A percentile compares a stretch with the other conserved stretches of the same genome.
These are phyloP conservation scores for Arthrinium phaeospermum DNA, from an alignment of 2,329 filamentous ascomycete genomes.

Conservation along the genomic window DNA sequence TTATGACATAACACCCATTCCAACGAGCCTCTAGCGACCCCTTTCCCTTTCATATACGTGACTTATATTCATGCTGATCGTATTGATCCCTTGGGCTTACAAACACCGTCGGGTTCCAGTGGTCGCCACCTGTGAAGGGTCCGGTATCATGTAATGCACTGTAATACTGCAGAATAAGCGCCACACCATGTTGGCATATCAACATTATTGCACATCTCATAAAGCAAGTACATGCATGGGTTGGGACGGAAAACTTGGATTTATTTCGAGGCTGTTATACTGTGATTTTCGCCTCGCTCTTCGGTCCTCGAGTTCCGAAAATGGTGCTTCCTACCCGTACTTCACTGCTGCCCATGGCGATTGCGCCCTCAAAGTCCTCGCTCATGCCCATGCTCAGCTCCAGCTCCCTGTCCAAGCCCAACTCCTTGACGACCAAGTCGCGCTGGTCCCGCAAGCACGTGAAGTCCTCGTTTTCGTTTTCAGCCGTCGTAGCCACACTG, in stretches of 20 bases:
- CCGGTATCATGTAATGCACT: too few relatives aligned
- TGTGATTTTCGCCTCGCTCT: slow-evolving; percentile 76
- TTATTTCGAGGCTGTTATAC: slow-evolving; percentile 38
- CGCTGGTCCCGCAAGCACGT: slow-evolving; percentile 69
- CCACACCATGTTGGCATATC: background rate
- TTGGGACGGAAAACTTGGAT: background rate
- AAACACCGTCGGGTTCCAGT: too few relatives aligned
- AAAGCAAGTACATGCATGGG: background rate
- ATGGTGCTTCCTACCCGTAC: slow-evolving; percentile 94
- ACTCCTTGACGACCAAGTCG: slow-evolving; percentile 69
- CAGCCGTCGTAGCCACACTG: slow-evolving; percentile 73
- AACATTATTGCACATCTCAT: background rate
- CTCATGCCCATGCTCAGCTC: slow-evolving; percentile 99
- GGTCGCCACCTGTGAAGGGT: too few relatives aligned
- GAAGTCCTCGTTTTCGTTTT: slow-evolving; percentile 94
- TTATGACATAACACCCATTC: too few relatives aligned
- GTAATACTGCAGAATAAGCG: background rate
- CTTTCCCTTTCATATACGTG: background rate
- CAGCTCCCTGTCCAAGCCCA: slow-evolving; percentile 61
- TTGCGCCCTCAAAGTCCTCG: slow-evolving; percentile 90
- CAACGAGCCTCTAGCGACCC: background rate
- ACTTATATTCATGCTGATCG: background rate
- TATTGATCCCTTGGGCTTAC: too few relatives aligned
- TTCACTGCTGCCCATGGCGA: slow-evolving; percentile 82
- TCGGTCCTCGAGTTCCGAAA: slow-evolving; percentile 82